These are phyloP conservation scores for Cladobotryum protrusum DNA, from an alignment of 2,329 filamentous ascomycete species.

Conservation along the genomic window DNA sequence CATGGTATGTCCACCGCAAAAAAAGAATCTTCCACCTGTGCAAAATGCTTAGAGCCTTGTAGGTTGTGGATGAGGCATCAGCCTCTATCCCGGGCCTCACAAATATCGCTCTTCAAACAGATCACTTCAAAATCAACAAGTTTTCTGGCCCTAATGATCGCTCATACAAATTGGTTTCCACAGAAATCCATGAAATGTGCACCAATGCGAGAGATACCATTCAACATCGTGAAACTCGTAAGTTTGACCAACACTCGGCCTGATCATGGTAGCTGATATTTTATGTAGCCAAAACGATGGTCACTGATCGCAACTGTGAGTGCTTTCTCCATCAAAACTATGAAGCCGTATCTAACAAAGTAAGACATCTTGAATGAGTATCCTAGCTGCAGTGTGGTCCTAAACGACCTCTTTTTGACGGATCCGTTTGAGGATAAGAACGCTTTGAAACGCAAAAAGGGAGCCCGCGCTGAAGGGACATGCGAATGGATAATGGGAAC, in stretches of 20 bases:
- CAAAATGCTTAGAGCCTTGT: not conserved
- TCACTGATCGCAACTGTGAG: not conserved
- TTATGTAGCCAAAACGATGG: not conserved
- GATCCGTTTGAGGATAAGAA: slow-evolving; percentile 16
- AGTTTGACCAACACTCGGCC: not conserved
- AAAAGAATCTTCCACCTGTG: not conserved
- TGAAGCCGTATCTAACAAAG: no score
- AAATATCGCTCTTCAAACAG: slow-evolving; percentile 3
- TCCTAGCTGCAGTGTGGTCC: no score
- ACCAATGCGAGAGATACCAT: not conserved
- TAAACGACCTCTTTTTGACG: slow-evolving; percentile 11
- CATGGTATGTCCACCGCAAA: slow-evolving; percentile 7
- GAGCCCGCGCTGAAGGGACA: slow-evolving; percentile 12
- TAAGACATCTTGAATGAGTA: no score
- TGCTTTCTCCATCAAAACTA: not conserved
- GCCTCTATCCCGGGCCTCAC: slow-evolving; percentile 4
- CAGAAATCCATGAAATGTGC: slow-evolving; percentile 6
- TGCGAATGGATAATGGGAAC: slow-evolving; percentile 18
- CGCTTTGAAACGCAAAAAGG: slow-evolving; percentile 18
- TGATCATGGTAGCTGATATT: not conserved
- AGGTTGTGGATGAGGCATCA: slow-evolving; percentile 10
- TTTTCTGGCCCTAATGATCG: slow-evolving; percentile 5
- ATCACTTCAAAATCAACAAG: slow-evolving; percentile 11
- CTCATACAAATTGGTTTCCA: slow-evolving; percentile 4
- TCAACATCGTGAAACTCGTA: not conserved